Conservation (phyloP, 768 basidiomycete genomes). For the Candolleomyces efflorescens region DNA sequence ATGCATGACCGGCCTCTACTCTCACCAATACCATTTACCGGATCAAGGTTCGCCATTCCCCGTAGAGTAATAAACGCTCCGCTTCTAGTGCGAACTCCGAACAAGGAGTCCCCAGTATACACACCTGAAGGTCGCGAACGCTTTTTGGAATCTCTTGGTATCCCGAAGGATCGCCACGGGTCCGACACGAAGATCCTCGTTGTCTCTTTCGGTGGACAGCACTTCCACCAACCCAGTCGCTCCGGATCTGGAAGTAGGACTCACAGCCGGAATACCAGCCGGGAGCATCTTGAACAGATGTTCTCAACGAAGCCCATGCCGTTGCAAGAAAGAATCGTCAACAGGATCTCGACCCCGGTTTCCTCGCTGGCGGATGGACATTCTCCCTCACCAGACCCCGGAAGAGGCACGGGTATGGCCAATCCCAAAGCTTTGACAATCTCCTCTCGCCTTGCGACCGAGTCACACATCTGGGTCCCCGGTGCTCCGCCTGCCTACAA, state of each 20-base stretch:
- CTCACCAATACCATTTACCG: constrained; percentile 38
- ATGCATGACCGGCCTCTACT: constrained; percentile 29
- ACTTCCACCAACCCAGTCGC: constrained; percentile 52
- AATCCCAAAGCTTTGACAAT: not conserved
- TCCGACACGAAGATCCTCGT: constrained; percentile 52
- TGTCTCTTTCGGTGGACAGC: constrained; percentile 79
- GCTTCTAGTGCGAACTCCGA: constrained; percentile 65
- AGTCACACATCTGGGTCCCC: constrained; percentile 54
- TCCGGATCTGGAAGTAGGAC: constrained; percentile 32
- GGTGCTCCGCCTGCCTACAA: constrained; percentile 52
- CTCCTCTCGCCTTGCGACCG: constrained; percentile 36
- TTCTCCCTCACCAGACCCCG: not conserved
- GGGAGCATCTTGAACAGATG: constrained; percentile 10
- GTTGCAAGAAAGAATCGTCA: not conserved
- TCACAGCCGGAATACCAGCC: constrained; percentile 24
- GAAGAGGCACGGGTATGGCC: not conserved
- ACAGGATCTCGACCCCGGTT: not conserved
- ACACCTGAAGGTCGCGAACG: constrained; percentile 46
- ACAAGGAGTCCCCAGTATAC: constrained; percentile 35
- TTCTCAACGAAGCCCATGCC: not conserved
- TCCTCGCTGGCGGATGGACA: too few relatives aligned
- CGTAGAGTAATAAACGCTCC: constrained; percentile 50
- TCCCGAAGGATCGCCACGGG: constrained; percentile 50
- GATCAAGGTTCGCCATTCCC: constrained; percentile 11
- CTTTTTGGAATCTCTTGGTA: constrained; percentile 54